Evolutionary conservation across 2,329 filamentous ascomycete species (phyloP).

Genomic region (Drechslerella coelobrocha): DNA sequence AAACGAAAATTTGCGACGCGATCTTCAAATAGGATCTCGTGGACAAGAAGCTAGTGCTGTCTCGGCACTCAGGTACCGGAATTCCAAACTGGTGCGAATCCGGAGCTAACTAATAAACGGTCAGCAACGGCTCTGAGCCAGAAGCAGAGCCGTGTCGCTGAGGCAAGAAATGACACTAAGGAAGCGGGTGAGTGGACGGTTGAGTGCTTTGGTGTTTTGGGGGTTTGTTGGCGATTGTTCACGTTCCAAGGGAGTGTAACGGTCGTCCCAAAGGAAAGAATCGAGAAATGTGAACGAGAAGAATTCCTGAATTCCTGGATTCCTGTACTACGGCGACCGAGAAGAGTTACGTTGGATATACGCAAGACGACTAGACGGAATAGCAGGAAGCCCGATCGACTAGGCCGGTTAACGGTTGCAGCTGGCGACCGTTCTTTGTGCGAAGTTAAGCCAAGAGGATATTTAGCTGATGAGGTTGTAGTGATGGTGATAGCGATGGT

Average conservation of each 20-base stretch:
- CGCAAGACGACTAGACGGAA: neutral
- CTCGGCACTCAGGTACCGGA: conserved; percentile 43
- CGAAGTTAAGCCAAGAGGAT: neutral
- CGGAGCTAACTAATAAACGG: conserved; percentile 25
- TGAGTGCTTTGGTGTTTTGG: neutral
- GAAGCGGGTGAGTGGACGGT: neutral
- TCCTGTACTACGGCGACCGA: conserved; percentile 6
- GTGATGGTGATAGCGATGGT: neutral
- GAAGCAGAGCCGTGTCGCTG: conserved; percentile 8
- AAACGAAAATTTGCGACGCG: conserved; percentile 4
- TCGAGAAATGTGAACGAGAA: conserved; percentile 20
- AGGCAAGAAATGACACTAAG: neutral
- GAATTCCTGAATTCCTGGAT: conserved; percentile 26
- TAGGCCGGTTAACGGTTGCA: neutral
- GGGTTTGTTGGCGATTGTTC: neutral
- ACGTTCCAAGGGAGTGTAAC: conserved; percentile 11
- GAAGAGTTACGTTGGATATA: neutral
- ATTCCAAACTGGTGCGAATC: conserved; percentile 40
- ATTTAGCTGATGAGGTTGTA: neutral
- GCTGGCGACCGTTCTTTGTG: conserved; percentile 3
- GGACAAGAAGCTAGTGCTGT: conserved; percentile 5
- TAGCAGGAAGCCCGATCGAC: neutral
- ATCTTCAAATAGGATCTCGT: neutral
- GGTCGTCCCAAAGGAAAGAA: conserved; percentile 24
- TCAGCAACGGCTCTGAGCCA: conserved; percentile 28